Evolutionary conservation across 192 early-diverging fungal species (phyloP).

Genomic region (Spinellus fusiger): DNA sequence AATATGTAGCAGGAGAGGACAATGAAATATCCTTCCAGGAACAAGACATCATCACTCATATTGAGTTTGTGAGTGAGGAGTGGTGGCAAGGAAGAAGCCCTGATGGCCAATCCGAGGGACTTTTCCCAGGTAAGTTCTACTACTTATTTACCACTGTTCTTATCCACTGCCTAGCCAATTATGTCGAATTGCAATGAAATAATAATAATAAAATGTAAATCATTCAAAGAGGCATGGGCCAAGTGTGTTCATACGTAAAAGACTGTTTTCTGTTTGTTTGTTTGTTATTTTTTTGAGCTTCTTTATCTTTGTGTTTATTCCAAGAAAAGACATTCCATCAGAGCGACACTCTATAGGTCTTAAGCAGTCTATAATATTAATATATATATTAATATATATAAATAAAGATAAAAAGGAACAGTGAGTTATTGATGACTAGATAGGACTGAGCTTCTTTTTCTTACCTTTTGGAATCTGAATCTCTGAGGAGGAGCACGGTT

Average conservation of each 20-base stretch:
- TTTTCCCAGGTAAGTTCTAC: slow-evolving; percentile 66
- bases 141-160: not conserved
- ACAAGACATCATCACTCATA: slow-evolving; percentile 67
- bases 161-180: slow-evolving; percentile 36
- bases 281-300: slow-evolving; percentile 7
- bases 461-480: slow-evolving; percentile 78
- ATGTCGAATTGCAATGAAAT: slow-evolving; percentile 40
- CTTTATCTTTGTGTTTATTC: too few species aligned
- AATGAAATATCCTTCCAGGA: slow-evolving; percentile 82
- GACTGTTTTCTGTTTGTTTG: not conserved
- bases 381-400: too few species aligned
- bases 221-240: not conserved
- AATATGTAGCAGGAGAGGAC: slow-evolving; percentile 80
- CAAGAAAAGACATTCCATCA: too few species aligned
- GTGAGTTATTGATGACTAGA: too few species aligned
- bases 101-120: slow-evolving; percentile 46
- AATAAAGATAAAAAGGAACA: too few species aligned
- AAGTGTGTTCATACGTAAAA: not conserved
- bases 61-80: slow-evolving; percentile 79
- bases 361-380: too few species aligned
- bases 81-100: slow-evolving; percentile 85
- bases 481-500: slow-evolving; percentile 92
- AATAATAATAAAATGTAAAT: not conserved
- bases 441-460: not conserved
- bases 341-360: too few species aligned